Base-by-base conservation (phyloP, 805 yeast genomes). In the Clavispora carvajalis region DNA sequence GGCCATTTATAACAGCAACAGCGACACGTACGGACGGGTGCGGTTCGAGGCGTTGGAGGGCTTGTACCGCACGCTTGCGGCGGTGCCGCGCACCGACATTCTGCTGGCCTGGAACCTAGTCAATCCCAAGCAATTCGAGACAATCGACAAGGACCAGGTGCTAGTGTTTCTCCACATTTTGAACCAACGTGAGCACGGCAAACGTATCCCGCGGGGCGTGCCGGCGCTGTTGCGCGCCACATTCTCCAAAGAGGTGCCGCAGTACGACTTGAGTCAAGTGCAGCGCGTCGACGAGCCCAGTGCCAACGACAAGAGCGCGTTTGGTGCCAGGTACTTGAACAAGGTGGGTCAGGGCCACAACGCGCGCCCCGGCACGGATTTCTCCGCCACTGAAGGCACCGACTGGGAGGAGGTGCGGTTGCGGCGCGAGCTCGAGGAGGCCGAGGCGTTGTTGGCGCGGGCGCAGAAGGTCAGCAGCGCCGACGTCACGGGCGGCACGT, bases 81-180 rank as follows among this genome's bases (percentile, higher is more conserved):
- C 78, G 45, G 85, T 93, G 10, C 96, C 97, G 9, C 76, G 80
- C 40, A 75, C 90, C 4, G 99, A 90, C 60, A 73, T 89, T 6
- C 77, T 89, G 22, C 82, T 85, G 36, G 95, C 96, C 2, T 93
- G 99, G 98, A 88, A 87, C 60, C 68, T 93, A 43, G 95, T 93
- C 39, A 93, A 93, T 56, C 98, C 99, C 9, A 84, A 85, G 55
- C 80, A 84, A 40, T 79, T 80, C 38, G 87, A 82, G 54, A 83
- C 95, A 8, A 89, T 93, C 46, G 97, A 90, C 61, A 89, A 85
- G 54, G 98, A 93, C 63, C 98, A 95, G 60, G 80, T 89, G 18
- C 64, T 89, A 45, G 95, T 87, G 28, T 89, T 85, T 53, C 71
- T 93, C 46, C 99, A 93, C 63, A 87, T 90, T 49, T 72, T 93